Evolutionary conservation across 2,329 filamentous ascomycete species (phyloP).

Genomic region (Arthrobotrys sphaeroides): DNA sequence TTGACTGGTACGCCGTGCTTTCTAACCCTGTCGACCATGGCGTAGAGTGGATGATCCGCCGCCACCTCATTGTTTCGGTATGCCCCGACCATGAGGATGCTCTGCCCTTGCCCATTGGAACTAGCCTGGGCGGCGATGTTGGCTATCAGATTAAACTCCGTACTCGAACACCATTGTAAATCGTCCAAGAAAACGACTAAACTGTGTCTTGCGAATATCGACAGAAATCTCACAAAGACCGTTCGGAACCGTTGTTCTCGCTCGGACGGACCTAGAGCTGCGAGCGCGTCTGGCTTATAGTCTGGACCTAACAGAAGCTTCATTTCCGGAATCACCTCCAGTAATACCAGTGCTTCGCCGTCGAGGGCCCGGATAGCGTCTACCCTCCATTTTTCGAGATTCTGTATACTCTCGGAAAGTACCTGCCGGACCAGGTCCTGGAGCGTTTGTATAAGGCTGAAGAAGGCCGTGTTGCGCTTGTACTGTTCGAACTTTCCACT

Average conservation of each 20-base stretch:
- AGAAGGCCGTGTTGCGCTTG: constrained; percentile 57
- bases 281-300: constrained; percentile 57
- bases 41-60: constrained; percentile 56
- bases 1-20: constrained; percentile 56
- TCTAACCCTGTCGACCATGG: constrained; percentile 54
- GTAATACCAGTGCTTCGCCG: constrained; percentile 57
- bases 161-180: constrained; percentile 57
- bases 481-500: constrained; percentile 58
- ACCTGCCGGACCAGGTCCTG: constrained; percentile 58
- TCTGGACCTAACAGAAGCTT: constrained; percentile 56
- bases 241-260: constrained; percentile 57
- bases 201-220: constrained; percentile 56
- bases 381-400: constrained; percentile 57
- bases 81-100: constrained; percentile 57
- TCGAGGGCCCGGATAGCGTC: constrained; percentile 58
- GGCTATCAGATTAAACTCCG: constrained; percentile 56
- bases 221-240: constrained; percentile 52
- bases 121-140: constrained; percentile 57
- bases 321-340: constrained; percentile 58
- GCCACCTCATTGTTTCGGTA: constrained; percentile 57
- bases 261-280: constrained; percentile 56
- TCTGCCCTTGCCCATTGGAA: constrained; percentile 55
- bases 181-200: constrained; percentile 58
- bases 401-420: constrained; percentile 57
- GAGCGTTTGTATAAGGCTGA: constrained; percentile 57